Evolutionary conservation across 129 eudicot species (phyloP).

Genomic region (Flaveria bidentis): DNA sequence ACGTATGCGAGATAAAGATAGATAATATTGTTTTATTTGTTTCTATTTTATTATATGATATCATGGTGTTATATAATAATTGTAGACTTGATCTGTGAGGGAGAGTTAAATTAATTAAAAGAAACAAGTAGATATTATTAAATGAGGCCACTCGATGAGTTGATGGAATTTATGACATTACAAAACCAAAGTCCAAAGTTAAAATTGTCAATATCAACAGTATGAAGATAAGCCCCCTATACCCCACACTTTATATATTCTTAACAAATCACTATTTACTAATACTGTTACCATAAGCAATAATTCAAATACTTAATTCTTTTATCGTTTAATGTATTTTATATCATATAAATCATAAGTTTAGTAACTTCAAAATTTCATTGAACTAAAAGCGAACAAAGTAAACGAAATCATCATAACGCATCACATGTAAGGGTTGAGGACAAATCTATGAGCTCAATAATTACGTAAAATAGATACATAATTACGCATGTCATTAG

Average conservation of each 20-base stretch:
- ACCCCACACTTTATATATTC: slow-evolving; percentile 16
- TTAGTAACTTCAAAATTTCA: too few species aligned
- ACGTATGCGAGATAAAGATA: not conserved
- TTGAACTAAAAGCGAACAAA: too few species aligned
- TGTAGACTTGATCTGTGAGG: not conserved
- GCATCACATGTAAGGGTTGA: too few species aligned
- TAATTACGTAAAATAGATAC: too few species aligned
- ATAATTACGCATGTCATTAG: too few species aligned
- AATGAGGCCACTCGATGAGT: slow-evolving; percentile 35
- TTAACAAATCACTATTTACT: slow-evolving; percentile 1
- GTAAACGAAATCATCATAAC: too few species aligned
- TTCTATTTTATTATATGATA: not conserved
- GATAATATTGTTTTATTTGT: slow-evolving; percentile 2
- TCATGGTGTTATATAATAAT: not conserved
- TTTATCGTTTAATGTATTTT: not conserved
- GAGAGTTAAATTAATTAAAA: not conserved
- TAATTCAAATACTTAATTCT: not conserved
- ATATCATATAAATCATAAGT: not conserved
- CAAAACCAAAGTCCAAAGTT: not conserved
- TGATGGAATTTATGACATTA: slow-evolving; percentile 15
- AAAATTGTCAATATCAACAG: slow-evolving; percentile 39
- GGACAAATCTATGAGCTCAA: too few species aligned
- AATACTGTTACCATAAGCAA: slow-evolving; percentile 14
- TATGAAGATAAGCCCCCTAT: slow-evolving; percentile 36
- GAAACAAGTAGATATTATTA: slow-evolving; percentile 5